phyloP scores from a whole-genome alignment of 2,329 filamentous ascomycete genomes.

The Lizonia empirigonia region DNA sequence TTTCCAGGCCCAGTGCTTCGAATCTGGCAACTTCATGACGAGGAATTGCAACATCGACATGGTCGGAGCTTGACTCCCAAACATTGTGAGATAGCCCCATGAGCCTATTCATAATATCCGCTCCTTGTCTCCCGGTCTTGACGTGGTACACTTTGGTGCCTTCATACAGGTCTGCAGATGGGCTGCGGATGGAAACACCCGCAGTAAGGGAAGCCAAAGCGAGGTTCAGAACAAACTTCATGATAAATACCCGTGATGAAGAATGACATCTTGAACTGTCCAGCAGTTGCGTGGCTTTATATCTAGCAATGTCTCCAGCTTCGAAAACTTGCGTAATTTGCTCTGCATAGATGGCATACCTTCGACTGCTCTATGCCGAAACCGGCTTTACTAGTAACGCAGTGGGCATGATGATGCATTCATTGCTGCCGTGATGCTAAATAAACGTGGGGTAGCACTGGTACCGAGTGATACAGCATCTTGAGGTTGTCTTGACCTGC shows the following conservation, averaged over 20 bases:
- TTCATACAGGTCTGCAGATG: conserved; percentile 42
- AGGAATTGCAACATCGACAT: conserved; percentile 53
- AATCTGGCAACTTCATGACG: conserved; percentile 49
- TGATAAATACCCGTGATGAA: conserved; percentile 1
- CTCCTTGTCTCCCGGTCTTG: conserved; percentile 41
- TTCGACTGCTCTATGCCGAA: background rate
- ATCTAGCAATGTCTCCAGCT: background rate
- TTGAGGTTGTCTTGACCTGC: conserved; percentile 28
- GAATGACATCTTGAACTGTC: background rate
- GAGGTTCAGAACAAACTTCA: conserved; percentile 24
- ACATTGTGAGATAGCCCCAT: conserved; percentile 43
- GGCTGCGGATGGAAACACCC: conserved; percentile 30
- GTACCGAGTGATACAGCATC: conserved; percentile 14
- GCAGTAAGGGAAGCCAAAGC: conserved; percentile 24
- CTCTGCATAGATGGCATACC: background rate
- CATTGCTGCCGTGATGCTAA: conserved; percentile 1
- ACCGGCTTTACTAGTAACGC: background rate
- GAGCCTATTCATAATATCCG: conserved; percentile 44
- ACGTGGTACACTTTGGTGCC: conserved; percentile 52
- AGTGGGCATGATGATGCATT: conserved; percentile 3
- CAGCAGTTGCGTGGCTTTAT: background rate
- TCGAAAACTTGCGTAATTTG: background rate
- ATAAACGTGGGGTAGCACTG: conserved; percentile 14
- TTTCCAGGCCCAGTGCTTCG: conserved; percentile 44
- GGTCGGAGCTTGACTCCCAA: conserved; percentile 44